These are phyloP conservation scores for Cladosporium sp. DNA, from an alignment of 2,329 filamentous ascomycete genomes.

Conservation along the genomic window DNA sequence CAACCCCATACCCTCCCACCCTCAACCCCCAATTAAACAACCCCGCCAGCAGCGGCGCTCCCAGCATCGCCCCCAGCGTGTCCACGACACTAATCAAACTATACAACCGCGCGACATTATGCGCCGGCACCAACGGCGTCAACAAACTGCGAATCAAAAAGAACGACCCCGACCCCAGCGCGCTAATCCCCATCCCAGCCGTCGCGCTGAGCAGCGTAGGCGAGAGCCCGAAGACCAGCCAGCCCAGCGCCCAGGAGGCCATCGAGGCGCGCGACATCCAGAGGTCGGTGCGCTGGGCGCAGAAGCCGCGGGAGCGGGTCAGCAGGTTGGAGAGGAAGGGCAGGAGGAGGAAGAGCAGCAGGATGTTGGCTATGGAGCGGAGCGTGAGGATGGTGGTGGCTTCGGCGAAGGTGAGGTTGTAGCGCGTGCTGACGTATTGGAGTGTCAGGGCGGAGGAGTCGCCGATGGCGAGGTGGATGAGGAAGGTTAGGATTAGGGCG, in stretches of 20 bases:
- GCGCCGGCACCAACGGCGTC: conserved; percentile 55
- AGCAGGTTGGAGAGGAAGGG: conserved; percentile 31
- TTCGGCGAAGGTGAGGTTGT: conserved; percentile 46
- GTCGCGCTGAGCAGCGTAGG: conserved; percentile 31
- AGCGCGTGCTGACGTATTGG: conserved; percentile 57
- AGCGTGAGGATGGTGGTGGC: conserved; percentile 37
- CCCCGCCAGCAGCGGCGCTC: conserved; percentile 49
- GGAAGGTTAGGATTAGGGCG: conserved; percentile 33
- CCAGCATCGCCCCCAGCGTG: conserved; percentile 49
- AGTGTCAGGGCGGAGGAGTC: conserved; percentile 41
- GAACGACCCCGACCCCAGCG: conserved; percentile 48
- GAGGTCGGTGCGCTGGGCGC: conserved; percentile 34
- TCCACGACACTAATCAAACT: conserved; percentile 55
- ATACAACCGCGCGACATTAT: conserved; percentile 57
- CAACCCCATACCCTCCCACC: conserved; percentile 51
- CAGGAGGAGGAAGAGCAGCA: conserved; percentile 34
- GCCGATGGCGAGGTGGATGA: conserved; percentile 31
- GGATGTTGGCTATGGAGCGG: conserved; percentile 31
- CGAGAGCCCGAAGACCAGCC: conserved; percentile 32
- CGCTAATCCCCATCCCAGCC: conserved; percentile 47
- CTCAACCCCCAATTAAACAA: conserved; percentile 50
- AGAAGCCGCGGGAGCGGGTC: conserved; percentile 24
- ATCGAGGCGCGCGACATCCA: conserved; percentile 34
- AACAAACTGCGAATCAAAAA: conserved; percentile 52
- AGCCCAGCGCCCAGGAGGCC: conserved; percentile 31